phyloP scores from a whole-genome alignment of 2,329 filamentous ascomycete species.

The Claviceps humidiphila region DNA sequence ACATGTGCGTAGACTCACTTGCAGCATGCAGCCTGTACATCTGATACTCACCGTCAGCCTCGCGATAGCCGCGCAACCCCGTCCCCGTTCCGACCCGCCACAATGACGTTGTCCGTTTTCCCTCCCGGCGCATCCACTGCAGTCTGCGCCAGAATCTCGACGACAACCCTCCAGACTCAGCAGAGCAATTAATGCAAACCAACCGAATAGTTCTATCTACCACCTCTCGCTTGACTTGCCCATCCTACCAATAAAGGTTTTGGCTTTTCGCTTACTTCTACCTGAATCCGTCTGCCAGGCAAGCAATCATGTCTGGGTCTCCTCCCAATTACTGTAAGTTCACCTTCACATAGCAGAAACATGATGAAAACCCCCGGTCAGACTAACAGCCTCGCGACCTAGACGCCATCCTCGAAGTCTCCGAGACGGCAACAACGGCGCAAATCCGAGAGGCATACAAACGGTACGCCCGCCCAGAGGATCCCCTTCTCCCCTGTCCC shows the following conservation, averaged over 20 bases:
- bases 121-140: background rate
- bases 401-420: constrained; percentile 65
- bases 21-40: no score
- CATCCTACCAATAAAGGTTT: no score
- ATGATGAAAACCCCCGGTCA: background rate
- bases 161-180: background rate
- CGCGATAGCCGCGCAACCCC: no score
- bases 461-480: constrained; percentile 35
- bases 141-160: background rate
- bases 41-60: no score
- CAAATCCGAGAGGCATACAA: constrained; percentile 95
- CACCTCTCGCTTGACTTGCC: no score
- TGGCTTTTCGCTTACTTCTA: background rate
- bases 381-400: background rate
- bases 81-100: constrained; percentile 16
- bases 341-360: background rate
- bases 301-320: constrained; percentile 21
- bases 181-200: background rate
- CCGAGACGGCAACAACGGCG: constrained; percentile 60
- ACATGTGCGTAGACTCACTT: no score
- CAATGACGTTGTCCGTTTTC: constrained; percentile 23
- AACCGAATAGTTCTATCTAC: no score
- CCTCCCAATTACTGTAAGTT: constrained; percentile 47
- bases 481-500: no score
- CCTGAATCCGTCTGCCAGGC: background rate